Conservation (phyloP, 257 asterid genomes). For the Przewalskia tangutica region DNA sequence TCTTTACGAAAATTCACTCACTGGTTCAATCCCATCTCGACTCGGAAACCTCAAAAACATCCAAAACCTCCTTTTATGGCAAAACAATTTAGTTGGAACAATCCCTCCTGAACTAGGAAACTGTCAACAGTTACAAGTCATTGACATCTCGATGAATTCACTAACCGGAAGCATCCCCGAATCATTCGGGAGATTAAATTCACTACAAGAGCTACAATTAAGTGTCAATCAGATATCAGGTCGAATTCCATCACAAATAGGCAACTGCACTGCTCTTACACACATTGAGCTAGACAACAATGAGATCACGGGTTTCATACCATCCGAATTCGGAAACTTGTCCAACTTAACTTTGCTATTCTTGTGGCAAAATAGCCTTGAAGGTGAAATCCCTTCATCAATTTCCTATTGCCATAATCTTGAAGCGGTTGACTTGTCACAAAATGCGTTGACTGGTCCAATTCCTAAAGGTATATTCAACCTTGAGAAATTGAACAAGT, state of each 20-base stretch:
- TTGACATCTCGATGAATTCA: constrained; percentile 58
- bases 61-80: constrained; percentile 57
- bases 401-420: constrained; percentile 46
- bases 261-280: constrained; percentile 47
- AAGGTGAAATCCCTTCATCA: constrained; percentile 53
- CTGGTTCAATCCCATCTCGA: constrained; percentile 52
- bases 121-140: constrained; percentile 32
- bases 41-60: constrained; percentile 40
- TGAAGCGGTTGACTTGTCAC: constrained; percentile 62
- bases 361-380: constrained; percentile 61
- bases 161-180: constrained; percentile 53
- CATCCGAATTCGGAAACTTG: constrained; percentile 48
- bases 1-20: constrained; percentile 54
- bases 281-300: constrained; percentile 77
- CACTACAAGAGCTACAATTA: constrained; percentile 50
- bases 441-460: constrained; percentile 49
- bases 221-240: constrained; percentile 68
- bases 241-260: constrained; percentile 46
- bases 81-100: constrained; percentile 49
- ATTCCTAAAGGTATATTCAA: constrained; percentile 54
- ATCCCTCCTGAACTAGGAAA: constrained; percentile 55
- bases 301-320: constrained; percentile 58
- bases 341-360: constrained; percentile 42
- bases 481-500: constrained; percentile 49
- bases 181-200: constrained; percentile 37